Evolutionary conservation across 192 early-diverging fungal species (phyloP).

Genomic region (Backusella circina): DNA sequence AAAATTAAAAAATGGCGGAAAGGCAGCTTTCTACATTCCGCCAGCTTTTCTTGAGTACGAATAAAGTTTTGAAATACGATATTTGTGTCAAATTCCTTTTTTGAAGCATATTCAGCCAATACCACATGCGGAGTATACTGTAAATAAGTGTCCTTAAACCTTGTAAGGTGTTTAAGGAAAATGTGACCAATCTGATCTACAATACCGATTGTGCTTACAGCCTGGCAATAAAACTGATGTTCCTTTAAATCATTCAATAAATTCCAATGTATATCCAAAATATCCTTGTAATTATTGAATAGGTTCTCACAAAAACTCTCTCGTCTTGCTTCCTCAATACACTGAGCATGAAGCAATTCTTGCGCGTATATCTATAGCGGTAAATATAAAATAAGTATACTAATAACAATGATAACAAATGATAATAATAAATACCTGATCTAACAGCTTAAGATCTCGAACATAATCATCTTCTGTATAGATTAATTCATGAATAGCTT

Average conservation of each 20-base stretch:
- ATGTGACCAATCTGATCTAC: conserved; percentile 84
- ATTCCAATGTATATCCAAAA: conserved; percentile 51
- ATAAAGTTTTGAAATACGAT: conserved; percentile 72
- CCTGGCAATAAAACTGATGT: conserved; percentile 54
- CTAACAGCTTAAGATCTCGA: conserved; percentile 78
- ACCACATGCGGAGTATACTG: conserved; percentile 80
- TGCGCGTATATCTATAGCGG: conserved; percentile 30
- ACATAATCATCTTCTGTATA: conserved; percentile 92
- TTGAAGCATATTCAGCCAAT: conserved; percentile 69
- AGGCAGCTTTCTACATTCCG: conserved; percentile 24
- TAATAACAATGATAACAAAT: neutral
- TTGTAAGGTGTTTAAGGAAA: conserved; percentile 57
- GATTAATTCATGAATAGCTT: conserved; percentile 91
- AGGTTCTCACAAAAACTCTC: conserved; percentile 65
- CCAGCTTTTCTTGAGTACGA: conserved; percentile 41
- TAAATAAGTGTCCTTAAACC: conserved; percentile 66
- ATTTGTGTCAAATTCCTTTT: conserved; percentile 67
- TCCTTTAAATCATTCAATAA: conserved; percentile 49
- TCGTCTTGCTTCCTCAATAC: conserved; percentile 11
- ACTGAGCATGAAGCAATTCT: conserved; percentile 44
- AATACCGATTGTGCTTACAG: conserved; percentile 59
- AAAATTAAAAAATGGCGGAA: conserved; percentile 54
- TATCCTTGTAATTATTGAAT: conserved; percentile 67
- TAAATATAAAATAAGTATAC: neutral
- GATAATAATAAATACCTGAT: too few relatives aligned